Conservation (phyloP, 2,329 filamentous ascomycete species). For the Diaporthe caulivora region DNA sequence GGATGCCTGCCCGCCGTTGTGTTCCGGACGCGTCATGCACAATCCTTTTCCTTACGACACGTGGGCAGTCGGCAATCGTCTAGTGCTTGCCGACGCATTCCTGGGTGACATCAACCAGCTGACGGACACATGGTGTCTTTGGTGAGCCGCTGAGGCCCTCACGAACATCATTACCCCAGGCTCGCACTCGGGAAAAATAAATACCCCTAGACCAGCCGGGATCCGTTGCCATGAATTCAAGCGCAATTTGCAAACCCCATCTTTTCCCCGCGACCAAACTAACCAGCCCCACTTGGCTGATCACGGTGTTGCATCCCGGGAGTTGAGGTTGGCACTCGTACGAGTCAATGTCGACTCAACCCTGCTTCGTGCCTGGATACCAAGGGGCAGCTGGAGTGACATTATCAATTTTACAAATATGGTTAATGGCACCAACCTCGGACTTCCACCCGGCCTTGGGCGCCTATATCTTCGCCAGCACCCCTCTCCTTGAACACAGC, state of each 20-base stretch:
- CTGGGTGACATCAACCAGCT: not conserved
- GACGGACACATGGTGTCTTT: not conserved
- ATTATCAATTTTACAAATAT: not conserved
- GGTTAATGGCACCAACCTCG: not conserved
- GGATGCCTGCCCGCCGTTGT: not conserved
- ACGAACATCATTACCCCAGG: too few relatives aligned
- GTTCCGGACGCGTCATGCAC: not conserved
- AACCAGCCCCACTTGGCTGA: constrained; percentile 12
- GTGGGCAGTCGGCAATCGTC: not conserved
- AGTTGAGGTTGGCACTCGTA: not conserved
- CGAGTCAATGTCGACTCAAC: constrained; percentile 12
- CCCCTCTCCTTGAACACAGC: not conserved
- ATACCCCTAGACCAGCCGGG: constrained; percentile 17
- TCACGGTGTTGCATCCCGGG: constrained; percentile 20
- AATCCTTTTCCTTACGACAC: too few relatives aligned
- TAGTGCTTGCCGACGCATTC: not conserved
- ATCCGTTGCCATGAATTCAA: constrained; percentile 17
- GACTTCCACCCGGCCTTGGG: not conserved
- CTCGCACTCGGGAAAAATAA: constrained; percentile 1
- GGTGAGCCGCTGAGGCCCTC: not conserved
- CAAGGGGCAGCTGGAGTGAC: not conserved
- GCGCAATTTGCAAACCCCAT: constrained; percentile 26
- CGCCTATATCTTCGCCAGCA: not conserved
- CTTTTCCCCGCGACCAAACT: constrained; percentile 25
- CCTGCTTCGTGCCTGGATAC: not conserved